phyloP scores from a whole-genome alignment of 2,329 filamentous ascomycete species.

The Paramyrothecium roridum region DNA sequence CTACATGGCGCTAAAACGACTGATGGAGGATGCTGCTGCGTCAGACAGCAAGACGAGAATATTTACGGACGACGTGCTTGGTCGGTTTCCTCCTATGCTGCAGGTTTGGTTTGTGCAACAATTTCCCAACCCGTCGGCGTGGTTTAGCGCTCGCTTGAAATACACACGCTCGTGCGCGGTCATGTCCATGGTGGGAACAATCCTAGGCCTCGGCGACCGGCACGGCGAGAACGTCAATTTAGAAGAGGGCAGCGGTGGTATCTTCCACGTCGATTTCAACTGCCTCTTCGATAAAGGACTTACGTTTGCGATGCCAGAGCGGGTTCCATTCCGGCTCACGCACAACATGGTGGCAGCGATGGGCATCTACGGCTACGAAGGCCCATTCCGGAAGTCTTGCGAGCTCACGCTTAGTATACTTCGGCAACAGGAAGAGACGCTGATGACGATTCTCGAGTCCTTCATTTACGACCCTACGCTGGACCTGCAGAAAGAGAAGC shows the following conservation, averaged over 20 bases:
- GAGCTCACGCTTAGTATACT: conserved; percentile 84
- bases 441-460: conserved; percentile 96
- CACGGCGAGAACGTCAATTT: conserved; percentile 97
- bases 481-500: conserved; percentile 75
- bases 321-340: conserved; percentile 92
- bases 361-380: conserved; percentile 90
- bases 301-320: conserved; percentile 91
- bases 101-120: conserved; percentile 95
- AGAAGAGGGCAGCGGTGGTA: conserved; percentile 87
- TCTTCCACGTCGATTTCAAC: conserved; percentile 99
- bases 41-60: conserved; percentile 59
- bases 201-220: conserved; percentile 87
- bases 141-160: conserved; percentile 83
- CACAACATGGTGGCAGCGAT: conserved; percentile 99
- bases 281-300: conserved; percentile 98
- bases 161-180: conserved; percentile 95
- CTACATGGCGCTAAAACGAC: conserved; percentile 62
- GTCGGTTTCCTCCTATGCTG: conserved; percentile 76
- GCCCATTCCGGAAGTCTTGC: conserved; percentile 85
- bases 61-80: conserved; percentile 65
- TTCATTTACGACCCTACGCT: conserved; percentile 97
- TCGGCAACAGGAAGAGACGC: conserved; percentile 87
- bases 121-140: conserved; percentile 87
- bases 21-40: conserved; percentile 62
- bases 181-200: conserved; percentile 99